Base-by-base conservation (phyloP, 2,329 filamentous ascomycete species). In the Fusarium staphyleae region DNA sequence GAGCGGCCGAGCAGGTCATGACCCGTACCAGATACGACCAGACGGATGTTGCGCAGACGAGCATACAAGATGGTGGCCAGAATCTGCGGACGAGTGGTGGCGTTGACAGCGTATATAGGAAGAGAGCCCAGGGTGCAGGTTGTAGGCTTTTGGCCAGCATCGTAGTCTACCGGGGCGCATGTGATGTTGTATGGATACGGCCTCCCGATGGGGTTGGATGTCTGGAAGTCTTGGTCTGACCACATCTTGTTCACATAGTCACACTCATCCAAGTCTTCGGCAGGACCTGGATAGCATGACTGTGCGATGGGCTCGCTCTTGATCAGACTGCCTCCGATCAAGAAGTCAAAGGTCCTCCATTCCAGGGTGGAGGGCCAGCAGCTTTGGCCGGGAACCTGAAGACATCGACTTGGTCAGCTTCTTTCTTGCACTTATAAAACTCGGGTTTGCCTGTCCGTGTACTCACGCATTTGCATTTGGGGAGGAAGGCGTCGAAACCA, bases 111-210 rank as follows among this genome's bases (percentile, higher is more conserved):
- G 6, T 60, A 60, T 5, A 42, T 41, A 5, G 57, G 57, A 1
- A 48, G 18, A 8, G 57, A 49, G 4, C 57, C 57, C 4, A 60
- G 48, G 24, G 9, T 60, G 19, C 57, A 60, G 1, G 57, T 61
- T 0, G 44, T 50, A 1, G 57, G 57, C 7, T 57, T 5, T 18
- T 61, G 29, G 4, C 52, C 43, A 18, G 40, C 41, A 14, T 35
- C 36, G 18, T 57, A 57, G 8, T 60, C 40, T 1, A 60, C 57
- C 4, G 57, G 57, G 2, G 57, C 41, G 5, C 57, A 60, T 9
- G 57, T 60, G 15, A 60, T 60, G 13, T 60, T 60, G n/a, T 60
- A 57, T 3, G 57, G 57, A 36, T 60, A 60, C 10, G 57, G 52
- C 19, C 57, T 61, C 4, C 57, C 57, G 10, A 60, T 54, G 3